Conservation (phyloP, 2,329 filamentous ascomycete species). For the Paecilomyces sp. region DNA sequence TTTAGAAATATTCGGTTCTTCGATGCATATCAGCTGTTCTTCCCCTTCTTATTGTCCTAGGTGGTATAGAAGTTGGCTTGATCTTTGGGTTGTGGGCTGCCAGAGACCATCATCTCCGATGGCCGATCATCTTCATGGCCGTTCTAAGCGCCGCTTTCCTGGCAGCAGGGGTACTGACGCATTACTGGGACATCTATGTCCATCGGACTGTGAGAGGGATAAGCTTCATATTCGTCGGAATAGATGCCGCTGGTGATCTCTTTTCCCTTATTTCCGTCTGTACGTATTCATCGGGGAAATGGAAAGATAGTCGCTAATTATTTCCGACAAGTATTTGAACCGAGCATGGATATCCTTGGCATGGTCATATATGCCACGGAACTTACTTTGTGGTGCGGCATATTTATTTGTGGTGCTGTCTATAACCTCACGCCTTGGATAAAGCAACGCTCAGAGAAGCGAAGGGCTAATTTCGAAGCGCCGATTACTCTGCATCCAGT, state of each 20-base stretch:
- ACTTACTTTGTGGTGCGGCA: slow-evolving; percentile 58
- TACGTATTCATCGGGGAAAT: slow-evolving; percentile 14
- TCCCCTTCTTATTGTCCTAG: slow-evolving; percentile 51
- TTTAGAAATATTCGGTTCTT: slow-evolving; percentile 45
- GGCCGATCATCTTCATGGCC: slow-evolving; percentile 62
- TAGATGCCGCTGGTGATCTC: slow-evolving; percentile 63
- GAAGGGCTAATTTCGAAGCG: slow-evolving; percentile 1
- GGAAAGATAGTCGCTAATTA: background rate
- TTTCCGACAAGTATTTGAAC: background rate
- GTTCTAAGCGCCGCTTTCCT: slow-evolving; percentile 57
- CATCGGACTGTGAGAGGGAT: slow-evolving; percentile 63
- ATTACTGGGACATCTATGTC: slow-evolving; percentile 63
- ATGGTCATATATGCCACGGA: slow-evolving; percentile 62
- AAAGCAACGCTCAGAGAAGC: slow-evolving; percentile 15
- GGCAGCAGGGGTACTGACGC: slow-evolving; percentile 57
- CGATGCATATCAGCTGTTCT: slow-evolving; percentile 44
- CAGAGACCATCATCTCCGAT: slow-evolving; percentile 40
- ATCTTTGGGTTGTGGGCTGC: slow-evolving; percentile 51
- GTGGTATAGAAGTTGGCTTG: slow-evolving; percentile 51
- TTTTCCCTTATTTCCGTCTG: slow-evolving; percentile 58
- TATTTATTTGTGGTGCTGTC: slow-evolving; percentile 59
- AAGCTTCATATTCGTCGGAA: slow-evolving; percentile 63
- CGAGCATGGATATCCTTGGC: slow-evolving; percentile 49
- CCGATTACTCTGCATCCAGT: slow-evolving; percentile 33
- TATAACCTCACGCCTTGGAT: slow-evolving; percentile 59